Evolutionary conservation across 139 green algal species (phyloP).

Genomic region (Diplosphaera chodatii): DNA sequence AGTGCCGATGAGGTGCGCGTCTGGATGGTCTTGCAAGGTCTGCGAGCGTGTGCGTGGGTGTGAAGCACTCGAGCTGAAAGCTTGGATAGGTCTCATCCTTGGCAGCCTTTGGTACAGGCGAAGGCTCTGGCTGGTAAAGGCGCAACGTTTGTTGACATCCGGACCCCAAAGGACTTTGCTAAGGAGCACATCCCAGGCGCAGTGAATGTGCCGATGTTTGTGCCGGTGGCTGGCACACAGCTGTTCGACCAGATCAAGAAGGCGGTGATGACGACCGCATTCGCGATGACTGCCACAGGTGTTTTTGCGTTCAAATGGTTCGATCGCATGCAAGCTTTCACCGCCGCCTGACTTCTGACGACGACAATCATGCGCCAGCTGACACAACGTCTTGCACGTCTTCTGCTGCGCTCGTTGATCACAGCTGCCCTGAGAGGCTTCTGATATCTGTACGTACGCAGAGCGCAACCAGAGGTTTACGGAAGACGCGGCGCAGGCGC

Average conservation of each 20-base stretch:
- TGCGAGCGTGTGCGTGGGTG: too few species aligned
- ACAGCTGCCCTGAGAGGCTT: too few species aligned
- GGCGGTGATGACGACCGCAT: constrained; percentile 47
- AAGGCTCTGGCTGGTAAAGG: constrained; percentile 31
- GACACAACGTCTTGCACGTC: too few species aligned
- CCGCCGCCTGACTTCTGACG: too few species aligned
- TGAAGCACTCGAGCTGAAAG: too few species aligned
- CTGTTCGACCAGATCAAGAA: constrained; percentile 60
- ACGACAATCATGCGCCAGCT: too few species aligned
- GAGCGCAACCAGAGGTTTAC: constrained; percentile 62
- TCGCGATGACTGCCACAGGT: constrained; percentile 66
- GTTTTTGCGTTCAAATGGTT: too few species aligned
- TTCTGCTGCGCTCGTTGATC: too few species aligned
- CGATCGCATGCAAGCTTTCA: too few species aligned
- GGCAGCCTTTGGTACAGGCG: constrained; percentile 2
- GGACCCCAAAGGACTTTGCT: constrained; percentile 25
- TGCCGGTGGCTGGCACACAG: constrained; percentile 32
- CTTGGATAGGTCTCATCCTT: too few species aligned
- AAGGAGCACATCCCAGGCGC: constrained; percentile 37
- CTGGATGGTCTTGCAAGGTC: too few species aligned
- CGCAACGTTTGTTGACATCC: constrained; percentile 53
- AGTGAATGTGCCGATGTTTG: constrained; percentile 58
- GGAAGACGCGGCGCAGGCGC: constrained; percentile 16
- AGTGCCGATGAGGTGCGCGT: constrained; percentile 24
- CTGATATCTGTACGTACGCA: too few species aligned